Base-by-base conservation (phyloP, 352 stramenopile species). In the Phytophthora chlamydospora region DNA sequence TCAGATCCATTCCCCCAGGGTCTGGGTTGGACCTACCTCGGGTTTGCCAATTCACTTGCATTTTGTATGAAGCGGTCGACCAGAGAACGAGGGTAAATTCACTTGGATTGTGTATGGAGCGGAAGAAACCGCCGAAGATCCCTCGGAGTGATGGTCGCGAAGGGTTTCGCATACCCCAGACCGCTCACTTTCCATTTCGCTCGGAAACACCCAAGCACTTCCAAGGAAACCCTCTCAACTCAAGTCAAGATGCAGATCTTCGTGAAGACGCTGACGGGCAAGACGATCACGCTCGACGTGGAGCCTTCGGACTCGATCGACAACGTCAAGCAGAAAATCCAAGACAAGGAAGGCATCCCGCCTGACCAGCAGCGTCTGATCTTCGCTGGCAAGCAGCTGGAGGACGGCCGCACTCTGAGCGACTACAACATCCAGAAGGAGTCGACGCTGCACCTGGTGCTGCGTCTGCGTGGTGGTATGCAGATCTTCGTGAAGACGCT, bases 381-480 rank as follows among this genome's bases (percentile, higher is more conserved):
- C n/a, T n/a, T n/a, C n/a, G n/a, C n/a, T n/a, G n/a, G n/a, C n/a
- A n/a, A n/a, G n/a, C n/a, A n/a, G n/a, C n/a, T n/a, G n/a, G n/a
- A n/a, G n/a, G n/a, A n/a, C n/a, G n/a, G n/a, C n/a, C n/a, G n/a
- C n/a, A n/a, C n/a, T n/a, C n/a, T 97, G 32, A 84, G 77, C 61
- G 88, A 96, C 76, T 96, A 96, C 88, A 96, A 96, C 83, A 96
- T 96, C 79, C 88, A 96, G 83, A 95, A 98, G 79, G 95, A 99
- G 77, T 98, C 90, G 43, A 98, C 95, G 43, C 76, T 98, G 29
- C 94, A 98, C 83, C 78, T 98, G 58, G 96, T 98, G 54, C 77
- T 98, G 24, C 89, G 95, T 57, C 86, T 98, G 49, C 89, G 93
- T 74, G 83, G 83, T 3, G 21, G 21, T 10, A 53, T 53, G 45